Evolutionary conservation across 805 yeast species (phyloP).

Genomic region (Spencermartinsiella europaea): DNA sequence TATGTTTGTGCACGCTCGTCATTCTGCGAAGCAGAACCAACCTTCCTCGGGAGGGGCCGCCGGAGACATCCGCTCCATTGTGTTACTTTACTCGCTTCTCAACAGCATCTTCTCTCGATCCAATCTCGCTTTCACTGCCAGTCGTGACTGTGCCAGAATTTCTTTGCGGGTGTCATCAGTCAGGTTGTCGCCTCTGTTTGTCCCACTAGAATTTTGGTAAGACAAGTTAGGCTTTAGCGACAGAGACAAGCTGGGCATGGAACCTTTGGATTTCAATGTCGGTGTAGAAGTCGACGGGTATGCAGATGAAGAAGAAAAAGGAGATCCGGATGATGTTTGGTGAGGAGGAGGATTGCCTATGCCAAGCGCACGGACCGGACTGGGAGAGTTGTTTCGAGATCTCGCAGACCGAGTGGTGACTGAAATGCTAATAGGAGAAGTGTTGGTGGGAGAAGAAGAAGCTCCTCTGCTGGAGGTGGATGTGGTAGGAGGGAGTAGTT

Average conservation of each 20-base stretch:
- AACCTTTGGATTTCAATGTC: slow-evolving; percentile 7
- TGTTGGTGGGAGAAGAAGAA: no score
- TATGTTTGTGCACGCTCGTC: not conserved
- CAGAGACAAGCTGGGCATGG: slow-evolving; percentile 6
- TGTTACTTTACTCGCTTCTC: no score
- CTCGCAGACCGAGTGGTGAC: not conserved
- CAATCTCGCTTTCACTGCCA: slow-evolving; percentile 22
- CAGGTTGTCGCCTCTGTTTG: not conserved
- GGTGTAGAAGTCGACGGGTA: slow-evolving; percentile 5
- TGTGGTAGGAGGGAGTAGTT: not conserved
- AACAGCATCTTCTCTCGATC: slow-evolving; percentile 19
- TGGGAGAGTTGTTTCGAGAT: not conserved
- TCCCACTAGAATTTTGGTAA: not conserved
- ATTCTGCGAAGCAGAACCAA: no score
- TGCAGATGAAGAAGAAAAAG: slow-evolving; percentile 2
- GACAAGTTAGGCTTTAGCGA: not conserved
- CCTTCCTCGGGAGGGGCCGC: no score
- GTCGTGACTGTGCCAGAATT: slow-evolving; percentile 23
- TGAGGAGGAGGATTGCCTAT: slow-evolving; percentile 3
- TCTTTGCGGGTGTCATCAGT: slow-evolving; percentile 14
- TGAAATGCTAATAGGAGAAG: not conserved
- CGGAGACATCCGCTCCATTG: no score
- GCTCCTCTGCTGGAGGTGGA: no score
- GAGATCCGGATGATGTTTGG: no score
- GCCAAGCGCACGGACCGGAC: slow-evolving; percentile 1